A percentile compares a stretch with the other conserved stretches of the same genome.
Conservation (phyloP, 2,329 filamentous ascomycete species). For the Pseudogymnoascus sp. region DNA sequence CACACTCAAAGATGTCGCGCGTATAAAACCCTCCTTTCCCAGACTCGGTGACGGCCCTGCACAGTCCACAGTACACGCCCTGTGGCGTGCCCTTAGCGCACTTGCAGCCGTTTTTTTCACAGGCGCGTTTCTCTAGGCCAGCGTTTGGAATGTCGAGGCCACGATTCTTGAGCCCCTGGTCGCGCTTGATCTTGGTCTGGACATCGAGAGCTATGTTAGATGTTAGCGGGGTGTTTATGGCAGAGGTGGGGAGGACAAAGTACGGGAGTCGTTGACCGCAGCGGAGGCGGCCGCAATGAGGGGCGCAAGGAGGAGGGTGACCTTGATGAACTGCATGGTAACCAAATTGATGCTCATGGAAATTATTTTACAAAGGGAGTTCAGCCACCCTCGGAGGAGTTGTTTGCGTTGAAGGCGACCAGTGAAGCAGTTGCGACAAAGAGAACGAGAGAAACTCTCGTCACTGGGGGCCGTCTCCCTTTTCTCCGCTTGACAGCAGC, state of each 20-base stretch:
- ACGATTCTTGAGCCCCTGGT: not conserved
- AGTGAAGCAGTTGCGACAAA: not conserved
- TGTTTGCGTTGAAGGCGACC: not conserved
- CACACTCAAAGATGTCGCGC: not conserved
- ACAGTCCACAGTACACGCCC: not conserved
- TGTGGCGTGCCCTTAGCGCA: not conserved
- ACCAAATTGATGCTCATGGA: not conserved
- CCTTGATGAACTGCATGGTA: conserved; percentile 20
- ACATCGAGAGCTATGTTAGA: not conserved
- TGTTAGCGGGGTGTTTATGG: not conserved
- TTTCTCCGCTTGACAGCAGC: not conserved
- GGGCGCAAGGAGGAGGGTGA: conserved; percentile 16
- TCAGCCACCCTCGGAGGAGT: not conserved
- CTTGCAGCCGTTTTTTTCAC: not conserved
- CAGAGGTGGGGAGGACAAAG: conserved; percentile 19
- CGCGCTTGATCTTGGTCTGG: not conserved
- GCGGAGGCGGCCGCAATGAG: conserved; percentile 18
- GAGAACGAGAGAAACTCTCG: not conserved
- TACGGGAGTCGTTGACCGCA: conserved; percentile 22
- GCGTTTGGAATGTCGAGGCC: not conserved
- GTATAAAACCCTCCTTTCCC: not conserved
- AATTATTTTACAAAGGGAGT: not conserved
- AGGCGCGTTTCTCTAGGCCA: not conserved
- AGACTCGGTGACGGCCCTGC: not conserved
- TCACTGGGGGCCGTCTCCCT: not conserved